Conservation (phyloP, 2,329 filamentous ascomycete species). For the Nothophaeocryptopus gaeumannii region DNA sequence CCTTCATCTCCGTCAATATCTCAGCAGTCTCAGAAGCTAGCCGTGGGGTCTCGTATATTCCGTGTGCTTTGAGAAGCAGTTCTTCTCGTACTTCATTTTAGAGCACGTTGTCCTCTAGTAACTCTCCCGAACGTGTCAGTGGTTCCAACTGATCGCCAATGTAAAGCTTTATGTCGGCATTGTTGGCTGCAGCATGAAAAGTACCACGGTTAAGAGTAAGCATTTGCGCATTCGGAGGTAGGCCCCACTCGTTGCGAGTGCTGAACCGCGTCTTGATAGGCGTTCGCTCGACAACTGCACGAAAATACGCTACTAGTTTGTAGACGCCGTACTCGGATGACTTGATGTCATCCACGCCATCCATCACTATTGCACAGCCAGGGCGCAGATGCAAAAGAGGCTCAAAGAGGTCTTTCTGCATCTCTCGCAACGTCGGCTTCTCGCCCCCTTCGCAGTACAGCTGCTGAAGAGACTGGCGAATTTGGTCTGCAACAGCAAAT, state of each 20-base stretch:
- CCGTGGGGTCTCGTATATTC: too few species aligned
- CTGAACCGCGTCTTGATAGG: not conserved
- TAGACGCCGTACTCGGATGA: not conserved
- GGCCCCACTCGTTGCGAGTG: not conserved
- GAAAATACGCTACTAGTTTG: not conserved
- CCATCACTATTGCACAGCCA: not conserved
- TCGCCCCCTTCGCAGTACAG: not conserved
- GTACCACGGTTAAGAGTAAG: too few species aligned
- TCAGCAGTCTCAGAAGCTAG: too few species aligned
- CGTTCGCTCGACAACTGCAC: not conserved
- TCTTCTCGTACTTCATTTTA: not conserved
- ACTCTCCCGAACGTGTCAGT: not conserved
- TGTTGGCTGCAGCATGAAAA: not conserved
- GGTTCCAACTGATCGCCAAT: not conserved
- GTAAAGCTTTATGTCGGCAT: not conserved
- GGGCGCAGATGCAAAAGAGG: not conserved
- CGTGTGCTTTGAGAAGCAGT: not conserved
- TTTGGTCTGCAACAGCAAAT: not conserved
- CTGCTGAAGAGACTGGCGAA: not conserved
- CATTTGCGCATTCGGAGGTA: not conserved
- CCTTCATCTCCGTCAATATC: too few species aligned
- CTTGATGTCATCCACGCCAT: not conserved
- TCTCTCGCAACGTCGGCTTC: not conserved
- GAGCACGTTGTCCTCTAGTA: not conserved
- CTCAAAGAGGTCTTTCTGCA: not conserved